A percentile compares a stretch with the other conserved stretches of the same genome.
Conservation (phyloP, 768 basidiomycete genomes). For the Pisolithus microcarpus region DNA sequence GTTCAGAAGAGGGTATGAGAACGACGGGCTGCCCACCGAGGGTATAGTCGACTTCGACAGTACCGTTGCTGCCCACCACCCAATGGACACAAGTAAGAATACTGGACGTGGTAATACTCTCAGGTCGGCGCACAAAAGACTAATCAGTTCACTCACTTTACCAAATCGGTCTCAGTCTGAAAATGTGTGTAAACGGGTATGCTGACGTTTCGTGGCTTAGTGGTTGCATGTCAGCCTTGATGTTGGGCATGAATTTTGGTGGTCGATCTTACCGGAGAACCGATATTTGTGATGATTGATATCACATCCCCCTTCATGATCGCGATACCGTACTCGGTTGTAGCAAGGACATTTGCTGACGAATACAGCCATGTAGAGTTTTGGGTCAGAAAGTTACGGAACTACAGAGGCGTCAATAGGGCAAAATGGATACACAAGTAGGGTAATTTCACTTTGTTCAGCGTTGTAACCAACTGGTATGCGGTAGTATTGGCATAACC, state of each 20-base stretch:
- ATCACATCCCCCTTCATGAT: slow-evolving; percentile 60
- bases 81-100: slow-evolving; percentile 61
- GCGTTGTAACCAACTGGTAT: slow-evolving; percentile 50
- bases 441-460: slow-evolving; percentile 36
- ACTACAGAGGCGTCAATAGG: slow-evolving; percentile 23
- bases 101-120: slow-evolving; percentile 27
- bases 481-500: slow-evolving; percentile 50
- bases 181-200: slow-evolving; percentile 55
- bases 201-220: slow-evolving; percentile 50
- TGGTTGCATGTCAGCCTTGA: background rate
- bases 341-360: slow-evolving; percentile 44
- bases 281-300: slow-evolving; percentile 62
- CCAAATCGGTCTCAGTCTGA: slow-evolving; percentile 38
- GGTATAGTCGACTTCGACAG: slow-evolving; percentile 54
- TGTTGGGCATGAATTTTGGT: background rate
- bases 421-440: background rate
- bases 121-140: background rate
- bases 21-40: slow-evolving; percentile 56
- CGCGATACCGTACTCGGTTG: slow-evolving; percentile 46
- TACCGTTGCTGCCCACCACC: slow-evolving; percentile 60
- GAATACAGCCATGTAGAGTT: slow-evolving; percentile 44
- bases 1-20: slow-evolving; percentile 36
- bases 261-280: slow-evolving; percentile 50
- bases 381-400: slow-evolving; percentile 62
- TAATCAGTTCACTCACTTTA: slow-evolving; percentile 41